These are phyloP conservation scores for Candida gorgasii DNA, from an alignment of 805 yeast species.

Conservation along the genomic window DNA sequence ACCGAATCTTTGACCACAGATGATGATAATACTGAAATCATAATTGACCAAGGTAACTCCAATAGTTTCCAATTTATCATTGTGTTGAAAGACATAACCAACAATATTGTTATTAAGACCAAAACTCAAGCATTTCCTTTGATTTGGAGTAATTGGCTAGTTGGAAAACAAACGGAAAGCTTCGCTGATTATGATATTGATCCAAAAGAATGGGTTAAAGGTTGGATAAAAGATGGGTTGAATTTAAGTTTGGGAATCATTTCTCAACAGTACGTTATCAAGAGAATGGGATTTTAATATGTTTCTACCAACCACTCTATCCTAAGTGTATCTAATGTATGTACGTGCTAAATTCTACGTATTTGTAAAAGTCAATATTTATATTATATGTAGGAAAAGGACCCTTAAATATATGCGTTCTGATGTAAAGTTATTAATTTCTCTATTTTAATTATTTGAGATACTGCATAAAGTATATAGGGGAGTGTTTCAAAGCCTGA, in stretches of 20 bases:
- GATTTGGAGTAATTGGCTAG: conserved; percentile 94
- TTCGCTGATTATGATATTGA: conserved; percentile 31
- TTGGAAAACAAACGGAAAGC: conserved; percentile 35
- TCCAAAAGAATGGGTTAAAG: conserved; percentile 45
- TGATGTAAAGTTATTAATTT: too few relatives aligned
- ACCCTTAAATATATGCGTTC: neutral
- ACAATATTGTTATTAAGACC: conserved; percentile 69
- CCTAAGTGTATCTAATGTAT: too few relatives aligned
- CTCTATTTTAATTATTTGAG: too few relatives aligned
- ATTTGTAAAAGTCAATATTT: too few relatives aligned
- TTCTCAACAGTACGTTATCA: conserved; percentile 88
- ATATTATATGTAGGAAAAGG: neutral
- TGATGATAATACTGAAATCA: conserved; percentile 20
- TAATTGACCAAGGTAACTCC: conserved; percentile 48
- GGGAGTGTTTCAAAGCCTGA: neutral
- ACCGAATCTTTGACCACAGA: conserved; percentile 17
- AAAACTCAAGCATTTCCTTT: conserved; percentile 89
- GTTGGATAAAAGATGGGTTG: conserved; percentile 58
- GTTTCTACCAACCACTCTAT: too few relatives aligned
- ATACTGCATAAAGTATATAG: neutral
- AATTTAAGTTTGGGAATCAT: conserved; percentile 78
- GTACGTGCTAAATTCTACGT: neutral
- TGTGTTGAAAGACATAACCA: conserved; percentile 74
- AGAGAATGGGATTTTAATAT: conserved; percentile 72
- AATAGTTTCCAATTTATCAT: conserved; percentile 74